A percentile compares a stretch with the other conserved stretches of the same genome.
phyloP scores from a whole-genome alignment of 805 yeast genomes.

The Yamadazyma phyllophila region DNA sequence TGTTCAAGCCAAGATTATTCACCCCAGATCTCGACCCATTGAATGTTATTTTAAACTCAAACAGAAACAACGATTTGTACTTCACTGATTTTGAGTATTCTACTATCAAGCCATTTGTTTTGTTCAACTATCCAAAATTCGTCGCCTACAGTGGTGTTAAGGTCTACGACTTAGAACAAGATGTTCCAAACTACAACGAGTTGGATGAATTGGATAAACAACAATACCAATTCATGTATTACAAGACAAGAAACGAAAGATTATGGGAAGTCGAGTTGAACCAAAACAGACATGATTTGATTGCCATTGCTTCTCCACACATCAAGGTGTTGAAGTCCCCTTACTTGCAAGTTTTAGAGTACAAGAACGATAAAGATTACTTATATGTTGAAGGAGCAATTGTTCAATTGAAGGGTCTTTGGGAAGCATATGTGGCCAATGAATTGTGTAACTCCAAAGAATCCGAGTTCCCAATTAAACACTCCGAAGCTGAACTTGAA shows the following conservation, averaged over 20 bases:
- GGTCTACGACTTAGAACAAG: conserved; percentile 71
- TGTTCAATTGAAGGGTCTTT: conserved; percentile 62
- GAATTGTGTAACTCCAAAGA: conserved; percentile 48
- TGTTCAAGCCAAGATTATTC: conserved; percentile 69
- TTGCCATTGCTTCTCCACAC: conserved; percentile 83
- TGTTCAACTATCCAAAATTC: conserved; percentile 77
- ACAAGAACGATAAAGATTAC: conserved; percentile 56
- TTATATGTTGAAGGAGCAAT: conserved; percentile 65
- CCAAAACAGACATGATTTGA: conserved; percentile 58
- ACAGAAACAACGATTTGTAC: conserved; percentile 36
- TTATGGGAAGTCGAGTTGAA: conserved; percentile 81
- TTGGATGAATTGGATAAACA: conserved; percentile 71
- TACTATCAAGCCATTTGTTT: conserved; percentile 75
- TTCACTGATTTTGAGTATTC: conserved; percentile 84
- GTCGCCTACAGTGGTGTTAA: conserved; percentile 87
- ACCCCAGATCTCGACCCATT: conserved; percentile 89
- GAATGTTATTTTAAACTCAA: conserved; percentile 60
- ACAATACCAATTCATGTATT: conserved; percentile 82
- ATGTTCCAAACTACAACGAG: conserved; percentile 65
- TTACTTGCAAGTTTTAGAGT: conserved; percentile 57
- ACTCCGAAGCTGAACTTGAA: conserved; percentile 57
- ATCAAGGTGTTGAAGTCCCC: conserved; percentile 69
- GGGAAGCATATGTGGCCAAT: conserved; percentile 64
- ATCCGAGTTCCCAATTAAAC: conserved; percentile 54
- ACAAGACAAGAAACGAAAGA: conserved; percentile 87